Evolutionary conservation across 139 green algal species (phyloP).

Genomic region (Yamagishiella unicocca): DNA sequence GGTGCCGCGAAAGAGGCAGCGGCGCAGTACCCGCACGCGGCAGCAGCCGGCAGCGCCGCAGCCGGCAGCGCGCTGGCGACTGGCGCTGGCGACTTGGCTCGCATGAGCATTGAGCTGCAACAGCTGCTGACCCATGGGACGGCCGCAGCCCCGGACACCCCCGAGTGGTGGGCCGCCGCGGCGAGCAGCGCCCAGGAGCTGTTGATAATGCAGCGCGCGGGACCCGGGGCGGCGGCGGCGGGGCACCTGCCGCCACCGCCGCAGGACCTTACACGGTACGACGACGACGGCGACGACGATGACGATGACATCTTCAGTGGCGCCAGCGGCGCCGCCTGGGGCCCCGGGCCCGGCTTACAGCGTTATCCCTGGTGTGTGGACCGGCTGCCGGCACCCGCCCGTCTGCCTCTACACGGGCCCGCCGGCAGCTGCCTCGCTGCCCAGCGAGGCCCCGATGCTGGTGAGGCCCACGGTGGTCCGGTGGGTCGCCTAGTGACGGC

Average conservation of each 20-base stretch:
- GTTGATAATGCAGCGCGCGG: background rate
- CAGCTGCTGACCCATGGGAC: conserved; percentile 42
- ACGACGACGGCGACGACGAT: background rate
- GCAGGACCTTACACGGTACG: too few species aligned
- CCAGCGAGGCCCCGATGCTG: too few species aligned
- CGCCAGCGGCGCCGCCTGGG: too few species aligned
- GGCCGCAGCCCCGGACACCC: background rate
- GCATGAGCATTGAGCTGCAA: background rate
- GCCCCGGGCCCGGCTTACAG: too few species aligned
- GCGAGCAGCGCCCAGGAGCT: background rate
- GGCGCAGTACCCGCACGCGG: background rate
- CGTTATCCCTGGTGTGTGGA: too few species aligned
- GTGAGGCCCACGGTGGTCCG: too few species aligned
- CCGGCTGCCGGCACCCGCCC: too few species aligned
- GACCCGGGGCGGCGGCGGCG: background rate
- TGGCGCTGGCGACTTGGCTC: background rate
- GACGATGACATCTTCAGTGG: background rate
- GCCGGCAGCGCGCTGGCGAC: background rate
- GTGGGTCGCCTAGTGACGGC: too few species aligned
- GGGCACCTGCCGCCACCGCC: background rate
- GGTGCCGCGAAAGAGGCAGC: background rate
- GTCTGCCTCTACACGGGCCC: too few species aligned
- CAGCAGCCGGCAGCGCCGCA: background rate
- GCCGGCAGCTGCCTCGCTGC: too few species aligned
- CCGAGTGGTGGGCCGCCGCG: conserved; percentile 29